Evolutionary conservation across 2,329 filamentous ascomycete genomes (phyloP), one percentile per base, ranked within the genome.

Genomic region (Ophiosphaerella herpotricha): DNA sequence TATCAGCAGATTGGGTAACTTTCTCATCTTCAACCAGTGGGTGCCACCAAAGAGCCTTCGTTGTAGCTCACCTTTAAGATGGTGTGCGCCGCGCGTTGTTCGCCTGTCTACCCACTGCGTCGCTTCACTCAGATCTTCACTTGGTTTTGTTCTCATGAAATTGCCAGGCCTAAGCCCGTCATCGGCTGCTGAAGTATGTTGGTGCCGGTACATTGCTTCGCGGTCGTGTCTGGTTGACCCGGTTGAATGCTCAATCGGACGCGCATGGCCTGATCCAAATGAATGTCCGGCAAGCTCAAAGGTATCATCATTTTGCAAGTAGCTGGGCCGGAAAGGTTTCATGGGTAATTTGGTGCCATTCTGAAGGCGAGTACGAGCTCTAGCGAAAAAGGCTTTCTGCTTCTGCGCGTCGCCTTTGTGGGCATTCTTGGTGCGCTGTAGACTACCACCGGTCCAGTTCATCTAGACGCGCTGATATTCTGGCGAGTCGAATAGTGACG

Each of bases 361-460:
- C 40, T 68, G 66, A n/a, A 68, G 55, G 34, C 64, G 60, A 7
- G 63, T 63, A 24, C 75, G 72, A 14, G 64, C 68, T 54, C 68
- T 74, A 5, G 77, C 77, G 50, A 80, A 80, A 55, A 79, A 73
- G 14, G 75, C 73, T 58, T 73, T 78, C 57, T 80, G 78, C 52
- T 70, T 73, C 48, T 75, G 70, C 4, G 70, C 29, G 13, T 68
- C 57, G 13, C 70, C 63, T 46, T 71, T 72, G 49, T 67, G 67
- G 26, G 67, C 69, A 40, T 69, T 71, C 43, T 67, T 73, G 24
- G 64, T 70, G 42, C 73, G 68, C 51, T 73, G 74, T 29, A 76
- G 57, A 24, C 70, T 72, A 4, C 78, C 78, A 24, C 78, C 78
- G 0, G 76, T 80, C 78, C 78, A 80, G 47, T 80, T 78, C 78